A percentile compares a stretch with the other conserved stretches of the same genome.
These are phyloP conservation scores for Diaporthe nobilis DNA, from an alignment of 2,329 filamentous ascomycete species.

Conservation along the genomic window DNA sequence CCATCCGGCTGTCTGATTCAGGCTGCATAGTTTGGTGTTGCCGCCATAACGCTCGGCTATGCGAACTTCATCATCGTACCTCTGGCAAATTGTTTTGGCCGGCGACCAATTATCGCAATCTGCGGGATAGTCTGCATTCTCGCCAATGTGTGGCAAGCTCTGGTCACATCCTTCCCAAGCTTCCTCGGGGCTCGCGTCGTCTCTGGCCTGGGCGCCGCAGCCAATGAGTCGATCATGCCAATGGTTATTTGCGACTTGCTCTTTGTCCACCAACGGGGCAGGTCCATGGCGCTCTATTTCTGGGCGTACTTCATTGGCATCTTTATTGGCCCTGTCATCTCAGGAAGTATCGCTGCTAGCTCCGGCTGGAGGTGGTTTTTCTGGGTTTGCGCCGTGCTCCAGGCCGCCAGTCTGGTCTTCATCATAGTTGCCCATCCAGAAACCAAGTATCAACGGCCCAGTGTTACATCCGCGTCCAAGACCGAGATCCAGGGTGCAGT, in stretches of 20 bases:
- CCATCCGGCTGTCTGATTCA: neutral
- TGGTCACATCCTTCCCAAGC: slow-evolving; percentile 49
- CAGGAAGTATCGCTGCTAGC: slow-evolving; percentile 50
- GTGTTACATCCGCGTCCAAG: slow-evolving; percentile 46
- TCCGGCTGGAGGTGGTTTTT: slow-evolving; percentile 53
- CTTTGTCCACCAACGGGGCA: slow-evolving; percentile 50
- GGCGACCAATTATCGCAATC: slow-evolving; percentile 50
- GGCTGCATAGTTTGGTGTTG: slow-evolving; percentile 46
- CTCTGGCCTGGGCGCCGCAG: slow-evolving; percentile 50
- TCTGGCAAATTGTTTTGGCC: slow-evolving; percentile 50
- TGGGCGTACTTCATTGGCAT: slow-evolving; percentile 52
- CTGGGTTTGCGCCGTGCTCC: slow-evolving; percentile 52
- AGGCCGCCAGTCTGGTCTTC: slow-evolving; percentile 48
- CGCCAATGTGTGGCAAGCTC: slow-evolving; percentile 51
- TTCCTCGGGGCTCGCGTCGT: slow-evolving; percentile 52
- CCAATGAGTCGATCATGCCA: slow-evolving; percentile 53
- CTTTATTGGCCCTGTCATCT: slow-evolving; percentile 53
- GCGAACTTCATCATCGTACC: slow-evolving; percentile 53
- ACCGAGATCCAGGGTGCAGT: neutral
- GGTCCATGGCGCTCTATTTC: slow-evolving; percentile 50
- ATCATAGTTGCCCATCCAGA: slow-evolving; percentile 48
- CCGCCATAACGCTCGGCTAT: slow-evolving; percentile 52
- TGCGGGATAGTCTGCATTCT: slow-evolving; percentile 50
- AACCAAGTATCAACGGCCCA: slow-evolving; percentile 53
- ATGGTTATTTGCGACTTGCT: slow-evolving; percentile 52